A percentile compares a stretch with the other conserved stretches of the same genome.
Conservation (phyloP, 83 land plant genomes). For the Diphasiastrum complanatum region DNA sequence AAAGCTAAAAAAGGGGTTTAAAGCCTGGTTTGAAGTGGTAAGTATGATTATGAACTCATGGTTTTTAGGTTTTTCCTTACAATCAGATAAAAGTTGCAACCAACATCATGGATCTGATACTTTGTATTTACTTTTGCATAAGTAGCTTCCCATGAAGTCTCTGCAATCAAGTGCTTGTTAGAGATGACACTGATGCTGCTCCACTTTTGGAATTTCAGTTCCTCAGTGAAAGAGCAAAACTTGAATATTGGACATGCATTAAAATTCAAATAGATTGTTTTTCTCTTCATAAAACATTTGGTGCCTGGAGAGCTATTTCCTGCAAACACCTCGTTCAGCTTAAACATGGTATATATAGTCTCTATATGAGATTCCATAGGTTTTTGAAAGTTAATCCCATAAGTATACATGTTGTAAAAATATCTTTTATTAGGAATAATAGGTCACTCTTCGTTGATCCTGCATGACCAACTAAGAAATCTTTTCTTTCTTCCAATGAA, state of each 20-base stretch:
- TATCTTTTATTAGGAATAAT: too few relatives aligned
- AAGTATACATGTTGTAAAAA: too few relatives aligned
- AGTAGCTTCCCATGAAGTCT: too few relatives aligned
- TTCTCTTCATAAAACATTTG: constrained; percentile 4
- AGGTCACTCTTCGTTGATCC: too few relatives aligned
- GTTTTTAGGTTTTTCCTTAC: background rate
- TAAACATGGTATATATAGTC: background rate
- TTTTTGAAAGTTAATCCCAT: background rate
- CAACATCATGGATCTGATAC: too few relatives aligned
- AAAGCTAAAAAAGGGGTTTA: background rate
- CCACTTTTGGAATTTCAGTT: constrained; percentile 4
- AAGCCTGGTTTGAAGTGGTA: constrained; percentile 20
- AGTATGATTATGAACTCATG: background rate
- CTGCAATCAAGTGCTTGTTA: too few relatives aligned
- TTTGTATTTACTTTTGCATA: too few relatives aligned
- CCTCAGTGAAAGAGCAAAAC: constrained; percentile 3
- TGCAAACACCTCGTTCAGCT: constrained; percentile 3
- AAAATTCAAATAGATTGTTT: constrained; percentile 17
- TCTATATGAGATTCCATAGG: background rate
- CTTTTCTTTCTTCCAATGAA: too few relatives aligned
- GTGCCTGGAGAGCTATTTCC: constrained; percentile 8
- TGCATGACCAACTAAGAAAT: too few relatives aligned
- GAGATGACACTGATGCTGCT: too few relatives aligned
- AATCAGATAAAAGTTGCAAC: background rate
- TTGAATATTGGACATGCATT: constrained; percentile 10